Conservation (phyloP, 257 asterid species). For the Echites panduratus region DNA sequence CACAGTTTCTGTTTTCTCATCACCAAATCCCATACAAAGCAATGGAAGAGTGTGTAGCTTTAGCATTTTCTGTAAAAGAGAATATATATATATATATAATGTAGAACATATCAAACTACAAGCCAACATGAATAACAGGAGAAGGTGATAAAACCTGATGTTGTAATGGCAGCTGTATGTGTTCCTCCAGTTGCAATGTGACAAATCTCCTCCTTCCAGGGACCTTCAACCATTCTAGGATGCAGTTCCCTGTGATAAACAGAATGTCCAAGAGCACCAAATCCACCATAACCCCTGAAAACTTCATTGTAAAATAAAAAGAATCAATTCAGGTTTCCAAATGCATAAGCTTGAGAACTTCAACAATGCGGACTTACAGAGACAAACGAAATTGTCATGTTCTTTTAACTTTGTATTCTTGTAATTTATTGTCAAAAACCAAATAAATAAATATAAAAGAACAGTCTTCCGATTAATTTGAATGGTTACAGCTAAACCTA, state of each 20-base stretch:
- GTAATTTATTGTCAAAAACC: too few relatives aligned
- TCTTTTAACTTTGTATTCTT: too few relatives aligned
- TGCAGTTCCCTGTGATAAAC: constrained; percentile 78
- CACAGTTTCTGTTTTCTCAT: not conserved
- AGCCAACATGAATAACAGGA: not conserved
- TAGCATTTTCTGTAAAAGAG: too few relatives aligned
- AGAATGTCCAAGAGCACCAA: constrained; percentile 97
- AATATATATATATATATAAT: too few relatives aligned
- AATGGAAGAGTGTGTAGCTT: too few relatives aligned
- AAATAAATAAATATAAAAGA: not conserved
- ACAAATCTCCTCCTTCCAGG: constrained; percentile 67
- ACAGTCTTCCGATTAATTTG: not conserved
- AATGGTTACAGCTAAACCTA: too few relatives aligned
- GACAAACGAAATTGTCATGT: too few relatives aligned
- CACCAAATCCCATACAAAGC: not conserved
- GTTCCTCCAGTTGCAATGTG: constrained; percentile 87
- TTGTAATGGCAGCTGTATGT: constrained; percentile 79
- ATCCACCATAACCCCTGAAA: constrained; percentile 99
- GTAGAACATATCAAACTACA: not conserved
- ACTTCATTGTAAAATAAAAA: constrained; percentile 41
- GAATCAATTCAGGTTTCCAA: constrained; percentile 39
- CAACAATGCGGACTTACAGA: not conserved
- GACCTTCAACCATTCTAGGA: constrained; percentile 74
- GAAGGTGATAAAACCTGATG: constrained; percentile 50
- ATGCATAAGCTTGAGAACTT: not conserved